Base-by-base conservation (phyloP, 208 protist genomes). In the Trypanosoma scelopori region DNA sequence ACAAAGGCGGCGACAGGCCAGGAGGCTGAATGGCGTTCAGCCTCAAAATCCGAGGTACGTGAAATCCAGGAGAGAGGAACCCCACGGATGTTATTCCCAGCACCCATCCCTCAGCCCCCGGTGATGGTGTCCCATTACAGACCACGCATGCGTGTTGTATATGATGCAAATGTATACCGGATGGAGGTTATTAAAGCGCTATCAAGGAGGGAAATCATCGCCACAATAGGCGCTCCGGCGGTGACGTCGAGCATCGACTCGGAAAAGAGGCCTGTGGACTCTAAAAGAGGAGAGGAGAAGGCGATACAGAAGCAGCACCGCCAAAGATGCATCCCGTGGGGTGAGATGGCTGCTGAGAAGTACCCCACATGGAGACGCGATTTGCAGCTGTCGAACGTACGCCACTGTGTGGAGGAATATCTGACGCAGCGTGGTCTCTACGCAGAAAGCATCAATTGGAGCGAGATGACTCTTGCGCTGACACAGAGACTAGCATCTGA, bases 341-440 rank as follows among this genome's bases (percentile, higher is more conserved):
- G 16, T 1, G 66, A 65, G 23, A 25, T 64, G 25, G 66, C 58
- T 15, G 23, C 42, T 25, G 57, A 60, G n/a, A 52, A 57, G 35
- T 72, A 65, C 32, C 57, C 66, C 1, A 51, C 39, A n/a, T 72
- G 66, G 66, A 9, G 18, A 4, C 28, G 37, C n/a, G 50, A 65
- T 45, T 16, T 41, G 15, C 43, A 43, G 37, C 6, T 64, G 28
- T 27, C 57, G 22, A n/a, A 50, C 6, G 6, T 72, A n/a, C 66
- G 66, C 20, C 66, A 61, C 16, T 9, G 6, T 32, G 32, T 72
- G 11, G 55, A 56, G 18, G 18, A 41, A 3, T 37, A 51, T 23
- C 30, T 72, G 16, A 22, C 5, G 51, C 37, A 25, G 42, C 56
- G 42, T 11, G 42, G 50, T n/a, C 41, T 65, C 50, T 65, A 59